phyloP scores from a whole-genome alignment of 1,284 basidiomycete genomes.

The Austroboletus niveus region DNA sequence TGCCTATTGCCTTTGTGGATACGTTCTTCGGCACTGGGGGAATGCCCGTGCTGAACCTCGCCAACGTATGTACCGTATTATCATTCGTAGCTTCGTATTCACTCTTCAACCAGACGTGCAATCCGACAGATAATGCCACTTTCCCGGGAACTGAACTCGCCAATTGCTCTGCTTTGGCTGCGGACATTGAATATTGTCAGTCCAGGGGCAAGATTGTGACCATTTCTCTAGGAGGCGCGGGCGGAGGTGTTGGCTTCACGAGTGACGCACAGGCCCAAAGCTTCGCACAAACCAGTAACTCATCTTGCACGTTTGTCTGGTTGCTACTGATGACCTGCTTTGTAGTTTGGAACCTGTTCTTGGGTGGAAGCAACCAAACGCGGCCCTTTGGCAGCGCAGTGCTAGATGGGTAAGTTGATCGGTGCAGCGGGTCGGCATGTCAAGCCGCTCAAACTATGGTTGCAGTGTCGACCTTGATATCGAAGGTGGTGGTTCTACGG shows the following conservation, averaged over 20 bases:
- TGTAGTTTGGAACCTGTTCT: conserved; percentile 61
- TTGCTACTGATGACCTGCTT: conserved; percentile 3
- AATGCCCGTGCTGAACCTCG: conserved; percentile 58
- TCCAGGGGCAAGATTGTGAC: conserved; percentile 65
- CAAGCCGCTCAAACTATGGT: neutral
- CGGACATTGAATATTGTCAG: conserved; percentile 62
- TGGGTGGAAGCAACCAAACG: conserved; percentile 45
- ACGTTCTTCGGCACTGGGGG: conserved; percentile 56
- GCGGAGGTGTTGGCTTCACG: conserved; percentile 51
- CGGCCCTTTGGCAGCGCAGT: conserved; percentile 64
- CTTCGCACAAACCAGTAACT: conserved; percentile 48
- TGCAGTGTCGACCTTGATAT: conserved; percentile 63
- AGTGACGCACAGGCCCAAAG: conserved; percentile 49
- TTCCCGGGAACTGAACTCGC: conserved; percentile 58
- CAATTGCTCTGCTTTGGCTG: conserved; percentile 55
- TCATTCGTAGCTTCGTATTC: neutral
- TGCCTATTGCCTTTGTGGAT: conserved; percentile 61
- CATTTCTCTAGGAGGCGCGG: conserved; percentile 61
- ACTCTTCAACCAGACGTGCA: conserved; percentile 38
- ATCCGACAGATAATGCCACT: conserved; percentile 38
- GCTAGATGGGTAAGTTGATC: conserved; percentile 53
- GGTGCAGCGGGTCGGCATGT: neutral
- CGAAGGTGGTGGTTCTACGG: conserved; percentile 54
- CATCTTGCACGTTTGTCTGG: neutral
- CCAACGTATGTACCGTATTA: conserved; percentile 45